phyloP scores from a whole-genome alignment of 106 monocot species.

The Narthecium ossifragum region DNA sequence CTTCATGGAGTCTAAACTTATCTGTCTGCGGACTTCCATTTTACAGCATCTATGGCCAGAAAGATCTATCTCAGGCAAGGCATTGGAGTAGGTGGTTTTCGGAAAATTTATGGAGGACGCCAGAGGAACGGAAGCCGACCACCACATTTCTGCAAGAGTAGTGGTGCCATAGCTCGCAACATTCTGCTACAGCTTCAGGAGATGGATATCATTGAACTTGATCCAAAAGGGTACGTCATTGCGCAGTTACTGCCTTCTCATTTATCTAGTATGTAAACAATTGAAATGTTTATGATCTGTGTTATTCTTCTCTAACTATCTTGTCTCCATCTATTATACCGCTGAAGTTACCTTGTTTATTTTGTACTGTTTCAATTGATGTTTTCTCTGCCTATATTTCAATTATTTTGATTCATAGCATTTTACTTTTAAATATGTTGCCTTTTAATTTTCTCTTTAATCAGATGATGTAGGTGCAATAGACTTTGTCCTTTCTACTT shows the following conservation, averaged over 20 bases:
- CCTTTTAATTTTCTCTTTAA: too few species aligned
- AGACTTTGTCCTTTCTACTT: too few species aligned
- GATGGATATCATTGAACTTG: constrained; percentile 47
- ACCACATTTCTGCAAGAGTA: constrained; percentile 79
- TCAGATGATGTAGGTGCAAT: too few species aligned
- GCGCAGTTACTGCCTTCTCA: background rate
- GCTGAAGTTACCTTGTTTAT: too few species aligned
- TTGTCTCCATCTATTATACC: too few species aligned
- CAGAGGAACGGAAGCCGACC: constrained; percentile 49
- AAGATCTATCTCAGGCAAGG: constrained; percentile 41
- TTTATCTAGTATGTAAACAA: too few species aligned
- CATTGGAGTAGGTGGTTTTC: constrained; percentile 37
- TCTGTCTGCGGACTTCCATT: background rate
- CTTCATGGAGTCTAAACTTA: background rate
- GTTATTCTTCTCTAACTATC: too few species aligned
- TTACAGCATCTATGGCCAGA: constrained; percentile 37
- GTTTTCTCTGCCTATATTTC: too few species aligned
- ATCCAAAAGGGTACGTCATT: constrained; percentile 40
- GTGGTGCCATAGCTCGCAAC: constrained; percentile 57
- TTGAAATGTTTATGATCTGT: too few species aligned
- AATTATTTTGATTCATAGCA: too few species aligned
- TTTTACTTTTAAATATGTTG: too few species aligned
- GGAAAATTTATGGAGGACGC: constrained; percentile 40
- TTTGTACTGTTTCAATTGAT: too few species aligned
- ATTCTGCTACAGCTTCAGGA: constrained; percentile 54